phyloP scores from a whole-genome alignment of 768 basidiomycete genomes.

The Kwoniella dejecticola region DNA sequence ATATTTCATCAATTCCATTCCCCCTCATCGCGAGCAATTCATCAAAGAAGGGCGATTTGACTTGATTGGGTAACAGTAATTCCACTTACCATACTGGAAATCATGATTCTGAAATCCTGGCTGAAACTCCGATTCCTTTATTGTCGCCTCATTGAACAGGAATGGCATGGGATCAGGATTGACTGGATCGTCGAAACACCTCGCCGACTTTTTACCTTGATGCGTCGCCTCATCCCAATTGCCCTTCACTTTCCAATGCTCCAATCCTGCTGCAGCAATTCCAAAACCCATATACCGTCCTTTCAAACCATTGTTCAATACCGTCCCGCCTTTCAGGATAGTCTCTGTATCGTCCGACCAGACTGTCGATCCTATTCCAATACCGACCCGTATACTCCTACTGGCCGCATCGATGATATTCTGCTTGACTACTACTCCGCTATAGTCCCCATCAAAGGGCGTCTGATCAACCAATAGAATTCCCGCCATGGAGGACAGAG shows the following conservation, averaged over 20 bases:
- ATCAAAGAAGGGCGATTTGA: no score
- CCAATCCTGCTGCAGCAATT: conserved; percentile 56
- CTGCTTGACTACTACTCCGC: conserved; percentile 51
- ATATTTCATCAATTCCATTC: neutral
- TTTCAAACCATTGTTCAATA: conserved; percentile 54
- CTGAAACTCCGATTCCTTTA: conserved; percentile 49
- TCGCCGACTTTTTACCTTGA: conserved; percentile 42
- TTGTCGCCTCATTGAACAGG: conserved; percentile 36
- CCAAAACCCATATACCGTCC: conserved; percentile 59
- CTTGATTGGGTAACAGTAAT: no score
- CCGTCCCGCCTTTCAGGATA: conserved; percentile 54
- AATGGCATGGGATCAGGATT: conserved; percentile 54
- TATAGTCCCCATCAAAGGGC: conserved; percentile 57
- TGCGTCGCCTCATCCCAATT: conserved; percentile 55
- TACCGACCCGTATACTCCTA: conserved; percentile 56
- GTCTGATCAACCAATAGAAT: conserved; percentile 57
- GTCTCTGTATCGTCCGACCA: conserved; percentile 57
- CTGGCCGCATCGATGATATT: conserved; percentile 56
- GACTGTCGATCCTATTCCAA: conserved; percentile 57
- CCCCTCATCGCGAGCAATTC: neutral
- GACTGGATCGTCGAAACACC: conserved; percentile 53
- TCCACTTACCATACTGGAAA: conserved; percentile 54
- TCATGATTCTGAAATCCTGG: conserved; percentile 51
- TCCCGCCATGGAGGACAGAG: conserved; percentile 56
- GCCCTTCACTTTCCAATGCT: conserved; percentile 55